Base-by-base conservation (phyloP, 2,329 filamentous ascomycete species). In the Ophiocordyceps camponoti-saundersi region DNA sequence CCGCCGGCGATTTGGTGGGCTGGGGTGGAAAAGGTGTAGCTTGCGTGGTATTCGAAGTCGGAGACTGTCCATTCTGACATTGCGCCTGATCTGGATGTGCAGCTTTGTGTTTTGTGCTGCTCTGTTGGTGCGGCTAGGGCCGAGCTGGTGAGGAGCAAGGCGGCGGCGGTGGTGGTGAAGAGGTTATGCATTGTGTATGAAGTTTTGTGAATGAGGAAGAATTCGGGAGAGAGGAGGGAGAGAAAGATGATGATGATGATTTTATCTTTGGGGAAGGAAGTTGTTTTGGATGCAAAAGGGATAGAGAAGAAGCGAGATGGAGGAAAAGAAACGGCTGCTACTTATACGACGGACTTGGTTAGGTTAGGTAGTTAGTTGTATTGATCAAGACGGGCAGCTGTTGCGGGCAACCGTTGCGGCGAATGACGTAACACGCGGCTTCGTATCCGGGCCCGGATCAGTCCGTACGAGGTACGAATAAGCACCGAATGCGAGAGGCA, bases 1-100 rank as follows among this genome's bases (percentile, higher is more conserved):
- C 71, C 72, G 57, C 58, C 64, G 2, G 65, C 65, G 56, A 67
- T 69, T 51, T 73, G 69, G 59, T 75, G 72, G 3, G 71, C 61
- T 0, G 72, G 71, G 2, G 69, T 74, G 16, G 62, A 63, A 62
- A 72, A 74, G 55, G 61, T 57, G 56, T 68, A 71, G 12, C 60
- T 64, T n/a, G 65, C 65, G 56, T 70, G 65, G 62, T 63, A 75
- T 56, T 67, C 63, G 49, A 76, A 71, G 56, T 60, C 55, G 43
- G 60, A 52, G 42, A 73, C 53, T 1, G 55, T 58, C 69, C 71
- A 75, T 10, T 50, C 42, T 8, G 30, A 44, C 44, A 57, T 44
- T 29, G 49, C 46, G 34, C 45, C 46, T 8, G 57, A 58, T 43
- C 48, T 47, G 8, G 45, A 11, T 7, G 52, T 53, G 52, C 58